A percentile compares a stretch with the other conserved stretches of the same genome.
These are phyloP conservation scores for Nicotiana undulata DNA, from an alignment of 257 asterid genomes.

Conservation along the genomic window DNA sequence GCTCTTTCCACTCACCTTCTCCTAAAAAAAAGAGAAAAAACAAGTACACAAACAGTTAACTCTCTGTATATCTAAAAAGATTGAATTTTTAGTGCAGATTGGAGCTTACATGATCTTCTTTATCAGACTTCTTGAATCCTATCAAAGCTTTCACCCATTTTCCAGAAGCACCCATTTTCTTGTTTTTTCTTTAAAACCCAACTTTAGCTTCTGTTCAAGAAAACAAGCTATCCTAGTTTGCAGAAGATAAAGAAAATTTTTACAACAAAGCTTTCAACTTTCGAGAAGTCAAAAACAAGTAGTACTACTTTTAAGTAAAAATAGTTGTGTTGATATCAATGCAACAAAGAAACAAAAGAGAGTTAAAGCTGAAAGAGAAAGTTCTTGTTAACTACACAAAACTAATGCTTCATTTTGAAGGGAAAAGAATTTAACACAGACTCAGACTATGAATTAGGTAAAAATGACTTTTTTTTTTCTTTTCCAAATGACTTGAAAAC, in stretches of 20 bases:
- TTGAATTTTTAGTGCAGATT: neutral
- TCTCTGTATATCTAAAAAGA: neutral
- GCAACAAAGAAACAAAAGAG: conserved; percentile 2
- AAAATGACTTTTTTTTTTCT: neutral
- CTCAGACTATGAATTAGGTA: neutral
- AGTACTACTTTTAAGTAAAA: neutral
- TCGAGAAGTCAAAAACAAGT: conserved; percentile 2
- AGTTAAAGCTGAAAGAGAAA: neutral
- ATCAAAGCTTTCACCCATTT: conserved; percentile 83
- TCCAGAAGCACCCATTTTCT: conserved; percentile 76
- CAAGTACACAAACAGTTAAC: neutral
- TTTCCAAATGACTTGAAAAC: neutral
- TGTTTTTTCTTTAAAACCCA: conserved; percentile 11
- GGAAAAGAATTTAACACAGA: neutral
- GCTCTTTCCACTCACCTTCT: conserved; percentile 53
- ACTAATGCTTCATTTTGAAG: neutral
- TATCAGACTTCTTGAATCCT: conserved; percentile 71
- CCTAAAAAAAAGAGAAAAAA: conserved; percentile 20
- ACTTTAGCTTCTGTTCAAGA: neutral
- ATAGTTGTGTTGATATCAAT: neutral
- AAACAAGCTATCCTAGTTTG: neutral
- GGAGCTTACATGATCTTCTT: conserved; percentile 64
- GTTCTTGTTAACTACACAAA: neutral
- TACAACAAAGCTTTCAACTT: conserved; percentile 5
- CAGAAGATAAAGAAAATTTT: neutral